phyloP scores from a whole-genome alignment of 441 rosid species.

The Viola pubescens region DNA sequence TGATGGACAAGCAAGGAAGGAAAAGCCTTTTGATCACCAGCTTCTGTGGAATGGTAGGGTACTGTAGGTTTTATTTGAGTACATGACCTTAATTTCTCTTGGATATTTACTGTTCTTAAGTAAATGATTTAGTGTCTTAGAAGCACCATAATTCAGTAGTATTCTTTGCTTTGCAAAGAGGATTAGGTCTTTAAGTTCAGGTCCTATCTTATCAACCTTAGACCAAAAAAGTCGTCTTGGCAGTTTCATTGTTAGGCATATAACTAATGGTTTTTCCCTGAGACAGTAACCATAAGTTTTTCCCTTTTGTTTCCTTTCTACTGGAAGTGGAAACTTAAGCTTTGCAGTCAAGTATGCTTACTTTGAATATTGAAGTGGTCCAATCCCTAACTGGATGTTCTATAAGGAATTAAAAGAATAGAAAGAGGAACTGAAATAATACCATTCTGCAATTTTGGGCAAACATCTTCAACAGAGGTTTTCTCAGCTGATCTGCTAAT shows the following conservation, averaged over 20 bases:
- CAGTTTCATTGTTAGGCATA: too few species aligned
- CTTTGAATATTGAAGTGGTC: background rate
- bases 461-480: background rate
- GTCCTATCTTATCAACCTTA: too few species aligned
- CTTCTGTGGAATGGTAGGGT: slow-evolving; percentile 82
- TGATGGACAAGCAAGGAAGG: slow-evolving; percentile 97
- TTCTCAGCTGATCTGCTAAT: background rate
- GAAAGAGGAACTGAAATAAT: background rate
- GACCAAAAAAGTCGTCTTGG: too few species aligned
- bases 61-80: background rate
- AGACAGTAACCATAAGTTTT: too few species aligned
- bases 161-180: too few species aligned
- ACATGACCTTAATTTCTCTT: slow-evolving; percentile 2
- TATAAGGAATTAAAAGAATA: background rate
- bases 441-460: background rate
- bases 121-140: too few species aligned
- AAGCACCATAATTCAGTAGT: too few species aligned
- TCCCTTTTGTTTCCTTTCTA: too few species aligned
- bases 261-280: too few species aligned
- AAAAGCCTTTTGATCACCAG: slow-evolving; percentile 84
- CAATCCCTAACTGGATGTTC: background rate
- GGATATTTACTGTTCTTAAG: background rate
- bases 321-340: too few species aligned
- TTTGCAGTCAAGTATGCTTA: too few species aligned
- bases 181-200: too few species aligned